Evolutionary conservation across 2,329 filamentous ascomycete genomes (phyloP), one percentile per base, ranked within the genome.

Genomic region (Mollisia scopiformis): DNA sequence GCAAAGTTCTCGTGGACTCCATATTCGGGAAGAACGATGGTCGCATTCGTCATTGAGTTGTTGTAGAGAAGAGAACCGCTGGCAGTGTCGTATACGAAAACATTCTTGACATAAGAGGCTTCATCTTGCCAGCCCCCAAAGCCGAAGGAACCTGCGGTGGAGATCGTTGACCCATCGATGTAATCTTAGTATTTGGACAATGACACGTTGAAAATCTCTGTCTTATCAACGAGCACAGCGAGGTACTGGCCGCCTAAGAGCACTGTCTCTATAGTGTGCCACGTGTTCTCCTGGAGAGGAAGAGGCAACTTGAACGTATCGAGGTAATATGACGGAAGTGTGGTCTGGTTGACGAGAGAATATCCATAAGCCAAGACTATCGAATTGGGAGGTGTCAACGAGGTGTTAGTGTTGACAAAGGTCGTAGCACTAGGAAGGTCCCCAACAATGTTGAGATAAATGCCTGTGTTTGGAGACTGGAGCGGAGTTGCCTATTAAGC

Each of bases 51-150:
- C 39, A 76, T 58, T 1, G 67, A 25, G 30, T 75, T 76, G 2
- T 63, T 57, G 61, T 78, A 77, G 2, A 78, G 49, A 1, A 61
- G 28, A 1, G 70, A 71, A 1, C 72, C 72, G 47, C 75, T 77
- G 2, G 35, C 35, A 0, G 71, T 64, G 16, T 69, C 66, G 13
- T 57, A 55, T 5, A 74, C 72, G 2, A 35, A 28, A 6, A 78
- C 74, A 62, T 79, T 73, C 31, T 69, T 74, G 58, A 77, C 64
- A 50, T 74, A 74, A 1, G 74, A 72, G 2, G 64, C 65, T 19
- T 79, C 76, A 50, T 79, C 77, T 54, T 78, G 72, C 63, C 70
- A 79, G 0, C 73, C 73, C 0, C 78, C 77, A 50, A 80, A 78
- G 0, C 76, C 77, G 61, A 75, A 79, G 1, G 72, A 70, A 10